Evolutionary conservation across 371 early-diverging fungal genomes (phyloP).

Genomic region (Choanephora cucurbitarum): DNA sequence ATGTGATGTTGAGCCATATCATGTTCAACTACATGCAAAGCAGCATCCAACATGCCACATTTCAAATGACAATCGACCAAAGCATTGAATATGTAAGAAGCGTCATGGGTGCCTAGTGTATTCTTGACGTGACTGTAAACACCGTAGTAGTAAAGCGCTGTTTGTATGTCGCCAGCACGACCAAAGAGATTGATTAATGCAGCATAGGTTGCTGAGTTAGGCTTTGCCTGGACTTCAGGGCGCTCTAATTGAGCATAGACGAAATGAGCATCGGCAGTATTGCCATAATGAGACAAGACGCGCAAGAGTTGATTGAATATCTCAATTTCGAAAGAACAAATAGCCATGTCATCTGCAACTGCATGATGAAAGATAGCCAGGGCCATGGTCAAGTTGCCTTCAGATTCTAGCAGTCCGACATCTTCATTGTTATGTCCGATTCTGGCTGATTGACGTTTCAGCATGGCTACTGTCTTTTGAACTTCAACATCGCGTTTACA

Average conservation of each 20-base stretch:
- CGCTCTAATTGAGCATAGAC: slow-evolving; percentile 37
- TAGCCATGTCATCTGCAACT: slow-evolving; percentile 16
- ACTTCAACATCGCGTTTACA: slow-evolving; percentile 57
- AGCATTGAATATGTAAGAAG: slow-evolving; percentile 51
- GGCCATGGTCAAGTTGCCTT: slow-evolving; percentile 40
- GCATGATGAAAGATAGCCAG: slow-evolving; percentile 38
- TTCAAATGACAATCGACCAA: slow-evolving; percentile 52
- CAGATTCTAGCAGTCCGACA: slow-evolving; percentile 35
- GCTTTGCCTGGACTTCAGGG: slow-evolving; percentile 25
- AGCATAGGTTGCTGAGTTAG: slow-evolving; percentile 50
- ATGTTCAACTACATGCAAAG: slow-evolving; percentile 41
- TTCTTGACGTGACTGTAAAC: slow-evolving; percentile 29
- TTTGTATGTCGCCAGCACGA: slow-evolving; percentile 44
- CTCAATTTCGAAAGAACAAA: slow-evolving; percentile 43
- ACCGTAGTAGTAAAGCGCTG: slow-evolving; percentile 39
- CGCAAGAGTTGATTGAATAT: slow-evolving; percentile 50
- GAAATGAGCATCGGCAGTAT: slow-evolving; percentile 35
- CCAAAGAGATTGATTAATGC: slow-evolving; percentile 55
- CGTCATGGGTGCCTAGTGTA: slow-evolving; percentile 37
- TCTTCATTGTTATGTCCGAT: slow-evolving; percentile 22
- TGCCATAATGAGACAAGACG: slow-evolving; percentile 51
- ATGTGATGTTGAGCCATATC: slow-evolving; percentile 38
- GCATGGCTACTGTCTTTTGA: slow-evolving; percentile 48
- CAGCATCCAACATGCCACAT: slow-evolving; percentile 37
- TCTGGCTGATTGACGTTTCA: slow-evolving; percentile 41